Evolutionary conservation across 495 filamentous ascomycete genomes (phyloP).

Genomic region (Penicillium bialowiezense): DNA sequence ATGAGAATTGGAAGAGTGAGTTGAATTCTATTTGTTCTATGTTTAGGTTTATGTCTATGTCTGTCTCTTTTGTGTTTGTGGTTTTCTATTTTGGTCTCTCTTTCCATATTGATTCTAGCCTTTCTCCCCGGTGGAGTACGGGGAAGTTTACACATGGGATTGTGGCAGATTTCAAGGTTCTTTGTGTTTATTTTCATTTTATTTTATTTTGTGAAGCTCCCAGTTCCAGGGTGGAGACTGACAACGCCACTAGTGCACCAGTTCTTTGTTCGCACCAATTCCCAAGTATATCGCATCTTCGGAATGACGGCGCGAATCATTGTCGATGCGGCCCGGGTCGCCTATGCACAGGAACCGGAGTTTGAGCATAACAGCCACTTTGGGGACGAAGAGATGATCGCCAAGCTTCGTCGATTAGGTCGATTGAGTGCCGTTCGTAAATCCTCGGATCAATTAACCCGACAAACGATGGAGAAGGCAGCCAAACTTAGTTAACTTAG

Average conservation of each 20-base stretch:
- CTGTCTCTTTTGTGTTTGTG: background rate
- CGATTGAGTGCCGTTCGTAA: conserved; percentile 53
- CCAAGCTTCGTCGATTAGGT: conserved; percentile 56
- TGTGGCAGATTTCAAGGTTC: conserved; percentile 2
- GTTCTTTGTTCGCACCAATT: conserved; percentile 64
- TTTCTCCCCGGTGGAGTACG: background rate
- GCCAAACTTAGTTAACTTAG: conserved; percentile 45
- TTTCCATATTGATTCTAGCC: too few species aligned
- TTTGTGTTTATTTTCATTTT: background rate
- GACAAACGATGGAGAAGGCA: conserved; percentile 55
- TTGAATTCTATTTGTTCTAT: conserved; percentile 7
- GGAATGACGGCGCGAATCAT: conserved; percentile 90
- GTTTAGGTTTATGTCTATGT: conserved; percentile 18
- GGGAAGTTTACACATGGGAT: conserved; percentile 4
- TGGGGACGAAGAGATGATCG: conserved; percentile 78
- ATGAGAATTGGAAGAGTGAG: conserved; percentile 53
- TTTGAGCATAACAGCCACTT: conserved; percentile 79
- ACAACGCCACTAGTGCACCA: conserved; percentile 61
- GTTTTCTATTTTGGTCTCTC: background rate
- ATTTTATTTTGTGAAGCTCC: background rate
- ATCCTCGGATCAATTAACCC: conserved; percentile 48
- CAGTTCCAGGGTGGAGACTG: background rate
- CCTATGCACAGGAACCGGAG: conserved; percentile 76
- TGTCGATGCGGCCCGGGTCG: conserved; percentile 80
- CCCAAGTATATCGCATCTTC: conserved; percentile 70